These are phyloP conservation scores for Penicillium olsonii DNA, from an alignment of 2,329 filamentous ascomycete genomes.

Conservation along the genomic window DNA sequence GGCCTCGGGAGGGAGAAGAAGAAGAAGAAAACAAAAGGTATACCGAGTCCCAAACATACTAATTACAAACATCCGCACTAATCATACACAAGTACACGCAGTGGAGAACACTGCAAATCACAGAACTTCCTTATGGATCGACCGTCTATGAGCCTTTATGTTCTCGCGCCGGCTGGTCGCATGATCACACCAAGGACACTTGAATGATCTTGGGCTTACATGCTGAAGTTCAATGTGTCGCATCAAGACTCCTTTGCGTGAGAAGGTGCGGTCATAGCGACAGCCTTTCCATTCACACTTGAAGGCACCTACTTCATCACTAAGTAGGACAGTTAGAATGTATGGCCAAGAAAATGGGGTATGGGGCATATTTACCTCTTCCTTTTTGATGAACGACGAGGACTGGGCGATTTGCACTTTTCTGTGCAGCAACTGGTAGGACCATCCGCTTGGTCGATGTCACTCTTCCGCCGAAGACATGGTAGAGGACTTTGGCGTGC, in stretches of 20 bases:
- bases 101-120: background rate
- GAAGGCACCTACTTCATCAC: background rate
- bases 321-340: background rate
- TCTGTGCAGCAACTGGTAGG: background rate
- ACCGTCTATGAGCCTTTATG: constrained; percentile 3
- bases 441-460: background rate
- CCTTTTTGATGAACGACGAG: background rate
- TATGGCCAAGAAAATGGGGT: background rate
- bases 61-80: too few relatives aligned
- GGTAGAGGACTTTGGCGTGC: background rate
- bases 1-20: too few relatives aligned
- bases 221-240: constrained; percentile 10
- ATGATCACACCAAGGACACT: constrained; percentile 4
- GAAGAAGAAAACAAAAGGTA: too few relatives aligned
- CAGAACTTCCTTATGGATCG: background rate
- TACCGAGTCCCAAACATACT: too few relatives aligned
- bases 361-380: background rate
- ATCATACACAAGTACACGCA: background rate
- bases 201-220: constrained; percentile 2
- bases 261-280: constrained; percentile 3
- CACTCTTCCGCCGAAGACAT: background rate
- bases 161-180: constrained; percentile 8
- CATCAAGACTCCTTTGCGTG: constrained; percentile 8
- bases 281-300: constrained; percentile 10
- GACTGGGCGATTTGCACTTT: background rate